Evolutionary conservation across 106 monocot species (phyloP), one percentile per base, ranked within the genome.

Genomic region (Dendrobium nobile): DNA sequence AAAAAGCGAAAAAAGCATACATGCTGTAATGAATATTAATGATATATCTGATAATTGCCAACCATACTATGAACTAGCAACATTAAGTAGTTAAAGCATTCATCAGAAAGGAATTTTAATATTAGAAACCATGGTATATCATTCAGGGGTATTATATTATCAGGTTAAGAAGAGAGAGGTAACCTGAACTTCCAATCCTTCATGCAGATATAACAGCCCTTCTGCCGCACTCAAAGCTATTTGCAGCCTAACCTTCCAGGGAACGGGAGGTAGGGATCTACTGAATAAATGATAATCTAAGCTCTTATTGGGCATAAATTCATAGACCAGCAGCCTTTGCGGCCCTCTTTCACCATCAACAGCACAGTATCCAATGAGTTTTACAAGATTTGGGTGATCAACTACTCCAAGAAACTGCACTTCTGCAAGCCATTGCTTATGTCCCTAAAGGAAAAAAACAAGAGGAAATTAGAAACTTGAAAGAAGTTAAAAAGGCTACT

Each of bases 371-470:
- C 94, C 94, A 37, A 95, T 82, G 68, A 95, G 88, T 82, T 95
- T 92, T 75, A 95, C 94, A 58, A 95, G 90, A 81, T 92, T 95
- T 42, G 90, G 92, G 78, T 95, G 94, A 31, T 95, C 90, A 18
- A 92, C 89, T 47, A 95, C 84, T 59, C 84, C 86, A 77, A 95
- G 94, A 79, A 95, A 95, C 67, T 84, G 91, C 65, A 95, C 92
- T 90, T 95, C 94, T 79, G 92, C 84, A 54, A 95, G 26, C 94
- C 94, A 95, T 80, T 95, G 87, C 59, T 88, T 95, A 82, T 95
- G 92, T 16, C 94, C 94, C 94, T 95, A 77, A 55, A 78, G 11
- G 41, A 31, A 78, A 31, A 78, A 51, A 77, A 43, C 7, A 41
- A 17, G 42, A 70, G 13, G 11, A 70, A 70, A 70, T 33, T 33